Percentiles rank a stretch among this genome's conserved stretches.
phyloP scores from a whole-genome alignment of 2,329 filamentous ascomycete species.

The Chrysoporthe puriensis region DNA sequence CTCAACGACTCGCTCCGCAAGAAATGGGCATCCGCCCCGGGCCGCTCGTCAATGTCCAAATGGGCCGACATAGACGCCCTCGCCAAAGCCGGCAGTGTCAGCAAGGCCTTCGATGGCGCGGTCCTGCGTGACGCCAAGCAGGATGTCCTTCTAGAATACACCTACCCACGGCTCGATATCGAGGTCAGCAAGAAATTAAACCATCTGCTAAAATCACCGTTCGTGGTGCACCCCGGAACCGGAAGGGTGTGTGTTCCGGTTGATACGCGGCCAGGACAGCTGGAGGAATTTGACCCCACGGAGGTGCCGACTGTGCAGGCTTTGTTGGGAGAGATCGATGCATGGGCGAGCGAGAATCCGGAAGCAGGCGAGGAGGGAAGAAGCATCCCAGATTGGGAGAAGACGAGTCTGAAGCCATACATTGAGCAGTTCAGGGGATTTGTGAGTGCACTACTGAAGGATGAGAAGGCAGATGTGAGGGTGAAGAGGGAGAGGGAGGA shows the following conservation, averaged over 20 bases:
- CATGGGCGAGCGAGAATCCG: slow-evolving; percentile 63
- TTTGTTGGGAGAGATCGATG: slow-evolving; percentile 83
- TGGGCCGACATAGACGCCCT: slow-evolving; percentile 93
- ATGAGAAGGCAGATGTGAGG: slow-evolving; percentile 59
- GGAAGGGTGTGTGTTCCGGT: slow-evolving; percentile 96
- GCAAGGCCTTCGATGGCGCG: slow-evolving; percentile 71
- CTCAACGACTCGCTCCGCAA: slow-evolving; percentile 79
- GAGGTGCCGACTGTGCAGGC: slow-evolving; percentile 86
- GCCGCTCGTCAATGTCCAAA: slow-evolving; percentile 76
- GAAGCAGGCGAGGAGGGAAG: slow-evolving; percentile 44
- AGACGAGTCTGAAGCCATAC: slow-evolving; percentile 92
- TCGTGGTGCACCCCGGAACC: slow-evolving; percentile 94
- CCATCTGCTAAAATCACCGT: slow-evolving; percentile 95
- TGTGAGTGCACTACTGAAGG: slow-evolving; percentile 77
- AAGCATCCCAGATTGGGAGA: slow-evolving; percentile 83
- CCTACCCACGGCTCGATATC: slow-evolving; percentile 94
- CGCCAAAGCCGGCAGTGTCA: slow-evolving; percentile 72
- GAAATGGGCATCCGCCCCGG: slow-evolving; percentile 88
- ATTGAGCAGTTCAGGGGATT: slow-evolving; percentile 87
- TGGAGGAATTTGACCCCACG: slow-evolving; percentile 86
- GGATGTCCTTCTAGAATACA: slow-evolving; percentile 95
- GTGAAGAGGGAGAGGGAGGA: slow-evolving; percentile 62
- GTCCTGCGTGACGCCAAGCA: slow-evolving; percentile 88
- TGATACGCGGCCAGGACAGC: slow-evolving; percentile 60
- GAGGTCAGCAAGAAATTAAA: slow-evolving; percentile 98